Evolutionary conservation across 352 stramenopile genomes (phyloP), one percentile per base, ranked within the genome.

Genomic region (Pythium volutum): DNA sequence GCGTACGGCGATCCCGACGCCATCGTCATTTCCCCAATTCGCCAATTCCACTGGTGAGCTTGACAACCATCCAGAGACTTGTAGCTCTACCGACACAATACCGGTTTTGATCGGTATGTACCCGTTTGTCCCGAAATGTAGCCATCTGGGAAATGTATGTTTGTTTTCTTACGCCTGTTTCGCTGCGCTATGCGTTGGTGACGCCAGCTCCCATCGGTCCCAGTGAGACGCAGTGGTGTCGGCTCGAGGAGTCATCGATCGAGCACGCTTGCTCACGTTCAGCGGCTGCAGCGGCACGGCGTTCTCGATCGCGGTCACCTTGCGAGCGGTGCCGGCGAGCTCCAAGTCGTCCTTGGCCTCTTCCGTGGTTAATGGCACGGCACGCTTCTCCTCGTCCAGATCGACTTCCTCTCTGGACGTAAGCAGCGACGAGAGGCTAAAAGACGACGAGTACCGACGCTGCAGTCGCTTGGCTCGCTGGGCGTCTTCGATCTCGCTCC

Each of bases 401-500:
- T 66, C 52, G 5, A 50, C 43, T 2, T 47, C 36, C 26, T 12
- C 27, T 3, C 39, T 61, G 18, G 55, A 9, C 27, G 12, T n/a
- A 18, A 42, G 26, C 18, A 41, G 45, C 22, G 62, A 52, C 3
- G 45, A 15, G 14, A 55, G 23, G 12, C 34, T 50, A 3, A 55
- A 62, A 11, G 20, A 43, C 5, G 48, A 67, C 3, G 38, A 53
- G 26, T 56, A 41, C 50, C 73, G 27, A 50, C 55, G 48, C 50
- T 52, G 14, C 15, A 74, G 55, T 49, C 66, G 67, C 58, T 58
- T 31, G 9, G 50, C 23, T 15, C 60, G 55, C 10, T n/a, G 14
- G 10, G 67, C 45, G 27, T 66, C 49, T 16, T 69, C 59, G 26
- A 71, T 64, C 41, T 86, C 76, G 14, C 64, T 62, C 52, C 74